Conservation (phyloP, 1,139 yeast species). For the Debaryomyces sp. region DNA sequence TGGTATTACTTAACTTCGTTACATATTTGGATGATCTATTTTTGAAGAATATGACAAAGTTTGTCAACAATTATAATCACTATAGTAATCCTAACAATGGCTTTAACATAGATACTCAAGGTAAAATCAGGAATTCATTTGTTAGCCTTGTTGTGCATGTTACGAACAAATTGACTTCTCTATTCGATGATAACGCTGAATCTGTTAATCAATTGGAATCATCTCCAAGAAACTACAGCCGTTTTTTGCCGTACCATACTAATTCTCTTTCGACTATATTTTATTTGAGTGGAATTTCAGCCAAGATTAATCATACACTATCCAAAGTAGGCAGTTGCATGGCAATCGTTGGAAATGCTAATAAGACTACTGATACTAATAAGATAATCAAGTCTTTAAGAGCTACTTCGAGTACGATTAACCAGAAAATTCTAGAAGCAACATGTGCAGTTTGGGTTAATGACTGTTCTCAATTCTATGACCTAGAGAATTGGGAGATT, state of each 20-base stretch:
- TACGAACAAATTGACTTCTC: slow-evolving; percentile 27
- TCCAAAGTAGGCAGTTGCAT: slow-evolving; percentile 37
- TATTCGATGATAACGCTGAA: slow-evolving; percentile 35
- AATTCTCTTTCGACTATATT: slow-evolving; percentile 46
- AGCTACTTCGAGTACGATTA: slow-evolving; percentile 33
- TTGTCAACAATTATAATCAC: slow-evolving; percentile 42
- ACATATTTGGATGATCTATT: slow-evolving; percentile 38
- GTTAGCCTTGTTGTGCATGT: slow-evolving; percentile 30
- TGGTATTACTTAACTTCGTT: slow-evolving; percentile 42
- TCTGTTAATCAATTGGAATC: slow-evolving; percentile 39
- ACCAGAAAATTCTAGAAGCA: slow-evolving; percentile 47
- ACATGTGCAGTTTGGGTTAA: slow-evolving; percentile 51
- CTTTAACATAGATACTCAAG: slow-evolving; percentile 33
- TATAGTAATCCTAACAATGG: slow-evolving; percentile 24
- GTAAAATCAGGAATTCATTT: slow-evolving; percentile 31
- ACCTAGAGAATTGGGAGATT: slow-evolving; percentile 46
- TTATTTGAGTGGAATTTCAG: slow-evolving; percentile 37
- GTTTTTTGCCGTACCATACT: slow-evolving; percentile 44
- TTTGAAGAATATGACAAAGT: slow-evolving; percentile 32
- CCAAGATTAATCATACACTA: slow-evolving; percentile 32
- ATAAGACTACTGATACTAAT: slow-evolving; percentile 39
- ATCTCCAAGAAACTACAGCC: slow-evolving; percentile 38
- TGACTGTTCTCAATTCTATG: slow-evolving; percentile 51
- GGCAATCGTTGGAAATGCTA: slow-evolving; percentile 37
- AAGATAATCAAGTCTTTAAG: slow-evolving; percentile 39